Base-by-base conservation (phyloP, 768 basidiomycete species). In the Sporobolomyces pararoseus region DNA sequence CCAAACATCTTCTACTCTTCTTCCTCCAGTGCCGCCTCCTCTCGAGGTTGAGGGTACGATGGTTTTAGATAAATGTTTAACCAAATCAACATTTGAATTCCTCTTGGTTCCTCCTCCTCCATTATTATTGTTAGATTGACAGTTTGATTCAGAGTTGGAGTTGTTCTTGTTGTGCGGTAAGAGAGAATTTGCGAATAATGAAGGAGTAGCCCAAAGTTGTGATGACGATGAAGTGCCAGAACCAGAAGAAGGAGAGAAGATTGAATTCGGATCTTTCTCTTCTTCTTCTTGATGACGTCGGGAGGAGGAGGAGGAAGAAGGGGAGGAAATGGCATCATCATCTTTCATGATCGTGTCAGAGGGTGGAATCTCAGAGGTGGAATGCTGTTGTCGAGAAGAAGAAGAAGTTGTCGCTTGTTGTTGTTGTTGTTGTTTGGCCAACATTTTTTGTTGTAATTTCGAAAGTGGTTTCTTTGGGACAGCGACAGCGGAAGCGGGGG, bases 1-100 rank as follows among this genome's bases (percentile, higher is more conserved):
- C 76, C 93, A 91, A 14, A 13, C 5, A 31, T 39, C 34, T n/a
- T 23, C 25, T 60, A 25, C 42, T 47, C 46, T 27, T 44, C 44
- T 23, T 44, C 32, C 44, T 32, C 31, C 31, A 32, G 32, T 17
- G 39, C 39, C 39, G 39, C 10, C 9, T 42, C 39, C 39, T 9
- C 17, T 17, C 39, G 39, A 42, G 39, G 39, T 9, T 10, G 39
- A 42, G 39, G 17, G 39, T 42, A 19, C 14, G 55, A 54, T 35
- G 9, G 53, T 34, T 34, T 21, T 32, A 7, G 53, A 25, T 19
- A 54, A 21, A 23, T 54, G 53, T 35, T 34, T 9, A 54, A 34
- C 53, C 16, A 54, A 34, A 17, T 32, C 53, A n/a, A n/a, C n/a
- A n/a, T n/a, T n/a, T n/a, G n/a, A 34, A 57, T 37, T 37, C 55